These are phyloP conservation scores for Suzukiozyma palmioleophila DNA, from an alignment of 1,139 yeast genomes.

Conservation along the genomic window DNA sequence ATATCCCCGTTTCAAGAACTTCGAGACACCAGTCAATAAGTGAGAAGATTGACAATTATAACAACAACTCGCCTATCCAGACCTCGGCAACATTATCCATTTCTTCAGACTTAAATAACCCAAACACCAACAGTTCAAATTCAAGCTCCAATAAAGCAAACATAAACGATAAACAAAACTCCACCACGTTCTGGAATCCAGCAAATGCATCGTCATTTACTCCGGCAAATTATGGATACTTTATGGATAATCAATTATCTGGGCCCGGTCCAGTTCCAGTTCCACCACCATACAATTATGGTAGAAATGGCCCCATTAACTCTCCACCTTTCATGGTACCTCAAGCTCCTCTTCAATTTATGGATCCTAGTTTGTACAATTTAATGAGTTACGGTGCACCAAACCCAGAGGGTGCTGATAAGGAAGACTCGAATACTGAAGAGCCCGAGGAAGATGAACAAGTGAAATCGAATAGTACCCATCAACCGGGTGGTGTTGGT, in stretches of 20 bases:
- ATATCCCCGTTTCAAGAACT: constrained; percentile 34
- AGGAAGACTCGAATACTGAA: constrained; percentile 6
- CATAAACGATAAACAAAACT: constrained; percentile 8
- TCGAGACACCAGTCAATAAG: constrained; percentile 58
- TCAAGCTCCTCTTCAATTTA: constrained; percentile 33
- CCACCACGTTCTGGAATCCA: constrained; percentile 58
- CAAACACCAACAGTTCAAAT: constrained; percentile 6
- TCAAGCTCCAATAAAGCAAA: not conserved
- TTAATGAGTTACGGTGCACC: constrained; percentile 22
- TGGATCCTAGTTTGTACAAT: constrained; percentile 35
- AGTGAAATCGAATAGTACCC: constrained; percentile 6
- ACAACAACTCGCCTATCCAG: constrained; percentile 49
- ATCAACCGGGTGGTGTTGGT: constrained; percentile 30
- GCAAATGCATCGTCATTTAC: constrained; percentile 59
- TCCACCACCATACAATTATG: constrained; percentile 7
- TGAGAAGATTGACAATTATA: constrained; percentile 60
- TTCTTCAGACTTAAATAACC: constrained; percentile 23
- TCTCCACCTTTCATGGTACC: constrained; percentile 43
- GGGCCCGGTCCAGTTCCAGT: constrained; percentile 9
- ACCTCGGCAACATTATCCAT: constrained; percentile 36
- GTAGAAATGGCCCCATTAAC: constrained; percentile 19
- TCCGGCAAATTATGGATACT: constrained; percentile 33
- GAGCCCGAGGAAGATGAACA: constrained; percentile 8
- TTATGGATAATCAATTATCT: constrained; percentile 19
- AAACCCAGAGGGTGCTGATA: constrained; percentile 1